These are phyloP conservation scores for Saturnispora zaruensis DNA, from an alignment of 805 yeast genomes.

Conservation along the genomic window DNA sequence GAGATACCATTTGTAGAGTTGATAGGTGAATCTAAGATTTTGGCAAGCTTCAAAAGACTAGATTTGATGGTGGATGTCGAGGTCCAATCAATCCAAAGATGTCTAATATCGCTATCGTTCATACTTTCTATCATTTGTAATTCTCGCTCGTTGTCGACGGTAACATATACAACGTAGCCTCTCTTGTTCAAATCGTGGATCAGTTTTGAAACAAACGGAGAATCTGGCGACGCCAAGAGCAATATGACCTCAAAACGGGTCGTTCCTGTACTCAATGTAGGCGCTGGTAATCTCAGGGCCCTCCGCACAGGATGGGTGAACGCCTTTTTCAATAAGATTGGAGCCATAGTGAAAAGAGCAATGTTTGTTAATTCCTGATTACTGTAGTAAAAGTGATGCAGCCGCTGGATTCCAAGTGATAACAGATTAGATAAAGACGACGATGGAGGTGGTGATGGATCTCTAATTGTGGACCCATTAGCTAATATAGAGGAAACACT, in stretches of 20 bases:
- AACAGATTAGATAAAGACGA: background rate
- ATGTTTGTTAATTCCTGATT: background rate
- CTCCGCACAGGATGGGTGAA: background rate
- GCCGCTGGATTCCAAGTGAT: background rate
- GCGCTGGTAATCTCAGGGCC: constrained; percentile 2
- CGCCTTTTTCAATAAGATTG: background rate
- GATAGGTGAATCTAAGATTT: constrained; percentile 32
- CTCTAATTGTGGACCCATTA: background rate
- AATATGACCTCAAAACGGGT: constrained; percentile 69
- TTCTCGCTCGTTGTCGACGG: constrained; percentile 58
- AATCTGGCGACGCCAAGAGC: constrained; percentile 68
- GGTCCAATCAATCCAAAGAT: constrained; percentile 46
- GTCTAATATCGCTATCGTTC: constrained; percentile 60
- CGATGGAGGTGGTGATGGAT: background rate
- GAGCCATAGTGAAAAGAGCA: background rate
- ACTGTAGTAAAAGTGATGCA: background rate
- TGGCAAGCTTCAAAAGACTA: constrained; percentile 42
- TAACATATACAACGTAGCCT: constrained; percentile 74
- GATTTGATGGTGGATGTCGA: constrained; percentile 34
- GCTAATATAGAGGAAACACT: background rate
- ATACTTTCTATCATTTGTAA: constrained; percentile 45
- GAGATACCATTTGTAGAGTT: constrained; percentile 35
- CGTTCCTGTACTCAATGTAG: constrained; percentile 37
- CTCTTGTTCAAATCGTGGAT: constrained; percentile 69
- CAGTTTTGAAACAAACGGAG: constrained; percentile 59